Conservation (phyloP, 345 rosid species). For the Populus euphratica region DNA sequence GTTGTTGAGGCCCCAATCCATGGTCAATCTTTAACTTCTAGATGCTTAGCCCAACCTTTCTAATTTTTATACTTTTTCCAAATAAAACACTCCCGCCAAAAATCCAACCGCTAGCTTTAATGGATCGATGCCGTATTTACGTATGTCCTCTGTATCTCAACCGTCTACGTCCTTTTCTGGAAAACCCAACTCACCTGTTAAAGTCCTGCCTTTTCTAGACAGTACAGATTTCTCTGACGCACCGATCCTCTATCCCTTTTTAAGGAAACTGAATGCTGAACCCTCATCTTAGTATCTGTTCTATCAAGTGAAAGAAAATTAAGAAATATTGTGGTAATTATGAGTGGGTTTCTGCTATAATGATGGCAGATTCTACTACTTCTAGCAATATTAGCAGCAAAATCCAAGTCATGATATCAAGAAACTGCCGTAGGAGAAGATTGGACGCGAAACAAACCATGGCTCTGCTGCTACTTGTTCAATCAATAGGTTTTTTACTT, state of each 20-base stretch:
- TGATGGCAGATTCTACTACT: too few relatives aligned
- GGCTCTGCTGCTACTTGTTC: neutral
- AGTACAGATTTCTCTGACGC: too few relatives aligned
- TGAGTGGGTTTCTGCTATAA: too few relatives aligned
- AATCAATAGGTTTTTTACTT: neutral
- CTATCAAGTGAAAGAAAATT: too few relatives aligned
- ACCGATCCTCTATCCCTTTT: too few relatives aligned
- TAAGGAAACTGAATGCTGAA: too few relatives aligned
- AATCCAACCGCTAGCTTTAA: neutral
- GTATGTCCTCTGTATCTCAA: neutral
- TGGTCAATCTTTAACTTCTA: neutral
- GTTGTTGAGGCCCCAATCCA: too few relatives aligned
- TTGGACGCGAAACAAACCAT: neutral
- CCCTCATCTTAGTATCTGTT: too few relatives aligned
- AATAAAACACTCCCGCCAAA: neutral
- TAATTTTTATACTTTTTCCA: neutral
- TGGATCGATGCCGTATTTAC: conserved; percentile 3
- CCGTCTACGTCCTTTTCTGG: neutral
- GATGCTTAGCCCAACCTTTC: neutral
- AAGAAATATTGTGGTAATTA: too few relatives aligned
- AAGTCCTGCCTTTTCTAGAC: too few relatives aligned
- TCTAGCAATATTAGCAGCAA: neutral
- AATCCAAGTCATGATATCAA: neutral
- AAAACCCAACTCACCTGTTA: neutral
- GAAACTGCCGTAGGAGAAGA: neutral